phyloP scores from a whole-genome alignment of 2,329 filamentous ascomycete species.

The Teratosphaeria viscida region DNA sequence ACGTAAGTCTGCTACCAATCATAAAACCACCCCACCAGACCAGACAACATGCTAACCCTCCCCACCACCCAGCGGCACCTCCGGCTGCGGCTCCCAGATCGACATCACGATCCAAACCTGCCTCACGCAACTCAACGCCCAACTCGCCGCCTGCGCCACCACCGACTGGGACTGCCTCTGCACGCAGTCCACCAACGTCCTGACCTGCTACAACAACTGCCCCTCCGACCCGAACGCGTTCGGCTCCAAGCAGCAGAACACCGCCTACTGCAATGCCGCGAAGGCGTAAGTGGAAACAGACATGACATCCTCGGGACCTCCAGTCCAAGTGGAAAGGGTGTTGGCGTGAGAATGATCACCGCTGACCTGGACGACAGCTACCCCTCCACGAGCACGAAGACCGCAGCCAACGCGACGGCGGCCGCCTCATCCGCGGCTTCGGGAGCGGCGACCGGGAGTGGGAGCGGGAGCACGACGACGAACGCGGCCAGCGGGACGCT shows the following conservation, averaged over 20 bases:
- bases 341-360: no score
- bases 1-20: constrained; percentile 2
- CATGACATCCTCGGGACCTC: no score
- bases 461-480: not conserved
- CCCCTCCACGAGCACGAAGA: not conserved
- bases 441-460: no score
- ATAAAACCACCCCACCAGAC: no score
- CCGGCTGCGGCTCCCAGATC: constrained; percentile 22
- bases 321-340: not conserved
- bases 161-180: constrained; percentile 51
- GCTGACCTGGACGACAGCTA: not conserved
- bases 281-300: constrained; percentile 15
- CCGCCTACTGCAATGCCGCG: constrained; percentile 27
- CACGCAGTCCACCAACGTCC: constrained; percentile 36
- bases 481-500: not conserved
- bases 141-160: constrained; percentile 33
- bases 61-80: constrained; percentile 15
- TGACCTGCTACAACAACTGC: constrained; percentile 53
- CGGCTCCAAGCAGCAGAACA: constrained; percentile 24
- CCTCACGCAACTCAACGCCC: constrained; percentile 30
- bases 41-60: no score
- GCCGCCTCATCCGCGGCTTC: not conserved
- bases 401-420: not conserved
- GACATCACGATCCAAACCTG: constrained; percentile 45
- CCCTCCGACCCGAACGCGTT: constrained; percentile 34